phyloP scores from a whole-genome alignment of 2,329 filamentous ascomycete genomes.

The Elsinoe batatas region DNA sequence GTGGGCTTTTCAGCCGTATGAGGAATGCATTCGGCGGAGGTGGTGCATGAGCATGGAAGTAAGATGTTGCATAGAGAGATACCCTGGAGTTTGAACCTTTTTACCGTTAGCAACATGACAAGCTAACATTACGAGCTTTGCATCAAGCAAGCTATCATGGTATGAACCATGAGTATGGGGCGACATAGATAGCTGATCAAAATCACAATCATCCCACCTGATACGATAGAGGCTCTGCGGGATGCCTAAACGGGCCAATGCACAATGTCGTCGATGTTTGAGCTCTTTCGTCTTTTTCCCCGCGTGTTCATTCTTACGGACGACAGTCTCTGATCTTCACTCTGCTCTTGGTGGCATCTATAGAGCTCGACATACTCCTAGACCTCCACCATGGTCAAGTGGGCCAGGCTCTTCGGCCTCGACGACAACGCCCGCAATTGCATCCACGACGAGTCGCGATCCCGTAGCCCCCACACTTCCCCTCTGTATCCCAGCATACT shows the following conservation, averaged over 20 bases:
- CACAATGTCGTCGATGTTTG: neutral
- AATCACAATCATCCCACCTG: neutral
- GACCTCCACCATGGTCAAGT: conserved; percentile 28
- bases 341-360: neutral
- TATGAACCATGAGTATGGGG: neutral
- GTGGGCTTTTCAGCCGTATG: conserved; percentile 25
- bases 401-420: conserved; percentile 29
- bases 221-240: neutral
- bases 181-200: neutral
- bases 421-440: conserved; percentile 31
- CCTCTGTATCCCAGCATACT: conserved; percentile 11
- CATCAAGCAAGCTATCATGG: neutral
- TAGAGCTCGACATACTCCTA: neutral
- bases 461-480: conserved; percentile 24
- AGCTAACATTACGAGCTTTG: neutral
- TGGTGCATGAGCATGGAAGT: neutral
- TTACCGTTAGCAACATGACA: neutral
- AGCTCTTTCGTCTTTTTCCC: conserved; percentile 2
- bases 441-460: conserved; percentile 34
- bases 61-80: neutral
- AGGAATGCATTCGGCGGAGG: conserved; percentile 24
- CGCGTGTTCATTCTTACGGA: neutral
- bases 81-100: conserved; percentile 3
- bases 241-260: neutral
- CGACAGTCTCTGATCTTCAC: neutral